Evolutionary conservation across 139 green algal genomes (phyloP).

Genomic region (Chlamydomonas sphaeroides): DNA sequence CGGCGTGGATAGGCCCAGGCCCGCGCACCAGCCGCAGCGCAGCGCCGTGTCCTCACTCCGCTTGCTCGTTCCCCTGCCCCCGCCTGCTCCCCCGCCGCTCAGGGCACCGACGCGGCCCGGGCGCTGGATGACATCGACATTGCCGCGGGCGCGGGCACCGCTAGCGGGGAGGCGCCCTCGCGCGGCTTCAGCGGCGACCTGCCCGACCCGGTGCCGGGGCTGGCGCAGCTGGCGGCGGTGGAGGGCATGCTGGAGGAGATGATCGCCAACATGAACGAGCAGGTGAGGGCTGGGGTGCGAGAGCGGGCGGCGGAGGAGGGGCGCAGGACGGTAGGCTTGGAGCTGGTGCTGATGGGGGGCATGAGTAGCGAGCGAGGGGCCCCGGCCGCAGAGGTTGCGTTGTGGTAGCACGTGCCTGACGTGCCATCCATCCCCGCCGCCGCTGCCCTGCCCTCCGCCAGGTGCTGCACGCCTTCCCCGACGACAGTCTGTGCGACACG

Average conservation of each 20-base stretch:
- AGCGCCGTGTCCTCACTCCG: not conserved
- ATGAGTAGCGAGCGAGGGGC: no score
- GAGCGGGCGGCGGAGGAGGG: no score
- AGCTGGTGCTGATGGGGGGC: no score
- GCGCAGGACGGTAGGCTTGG: no score
- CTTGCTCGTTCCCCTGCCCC: not conserved
- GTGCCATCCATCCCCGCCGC: not conserved
- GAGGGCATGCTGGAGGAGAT: conserved; percentile 31
- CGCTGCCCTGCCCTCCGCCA: not conserved
- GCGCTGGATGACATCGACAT: not conserved
- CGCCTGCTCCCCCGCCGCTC: not conserved
- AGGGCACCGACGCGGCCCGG: not conserved
- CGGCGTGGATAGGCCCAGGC: no score
- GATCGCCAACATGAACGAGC: not conserved
- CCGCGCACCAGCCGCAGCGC: no score
- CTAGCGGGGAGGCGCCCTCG: not conserved
- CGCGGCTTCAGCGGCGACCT: no score
- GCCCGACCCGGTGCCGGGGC: not conserved
- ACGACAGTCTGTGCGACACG: conserved; percentile 7
- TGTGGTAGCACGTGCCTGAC: no score
- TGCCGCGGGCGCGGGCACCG: no score
- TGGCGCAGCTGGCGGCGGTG: not conserved
- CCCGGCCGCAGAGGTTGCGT: no score
- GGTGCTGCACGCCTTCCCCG: conserved; percentile 17
- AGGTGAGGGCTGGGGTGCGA: conserved; percentile 4